These are phyloP conservation scores for Scytalidium sp. DNA, from an alignment of 2,329 filamentous ascomycete genomes.

Conservation along the genomic window DNA sequence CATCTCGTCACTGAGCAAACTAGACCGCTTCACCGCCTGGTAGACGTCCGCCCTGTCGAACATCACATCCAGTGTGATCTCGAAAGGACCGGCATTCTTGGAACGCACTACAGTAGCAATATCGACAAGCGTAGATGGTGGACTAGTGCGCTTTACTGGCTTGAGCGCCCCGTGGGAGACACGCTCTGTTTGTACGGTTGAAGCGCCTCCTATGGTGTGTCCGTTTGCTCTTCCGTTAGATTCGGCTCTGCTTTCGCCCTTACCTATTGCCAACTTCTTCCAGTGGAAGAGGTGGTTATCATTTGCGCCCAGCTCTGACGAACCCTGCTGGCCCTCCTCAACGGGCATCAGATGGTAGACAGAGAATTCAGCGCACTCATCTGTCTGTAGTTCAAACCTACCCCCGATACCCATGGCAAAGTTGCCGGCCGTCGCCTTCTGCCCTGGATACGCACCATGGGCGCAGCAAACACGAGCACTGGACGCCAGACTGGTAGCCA, in stretches of 20 bases:
- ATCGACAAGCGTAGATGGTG: slow-evolving; percentile 35
- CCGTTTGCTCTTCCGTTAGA: neutral
- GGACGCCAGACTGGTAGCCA: slow-evolving; percentile 40
- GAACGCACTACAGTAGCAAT: slow-evolving; percentile 41
- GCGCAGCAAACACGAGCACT: slow-evolving; percentile 37
- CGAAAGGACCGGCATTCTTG: slow-evolving; percentile 50
- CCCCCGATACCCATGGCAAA: slow-evolving; percentile 42
- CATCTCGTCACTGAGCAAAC: slow-evolving; percentile 31
- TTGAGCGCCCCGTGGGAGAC: no score
- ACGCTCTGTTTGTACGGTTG: no score
- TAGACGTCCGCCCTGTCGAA: slow-evolving; percentile 36
- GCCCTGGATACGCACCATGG: slow-evolving; percentile 45
- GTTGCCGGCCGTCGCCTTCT: slow-evolving; percentile 51
- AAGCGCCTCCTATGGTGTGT: neutral
- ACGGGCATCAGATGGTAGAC: slow-evolving; percentile 38
- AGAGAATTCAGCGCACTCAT: slow-evolving; percentile 40
- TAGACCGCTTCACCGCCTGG: slow-evolving; percentile 30
- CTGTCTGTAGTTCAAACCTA: slow-evolving; percentile 33
- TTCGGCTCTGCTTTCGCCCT: neutral
- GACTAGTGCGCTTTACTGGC: slow-evolving; percentile 35
- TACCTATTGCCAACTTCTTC: neutral
- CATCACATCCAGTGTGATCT: slow-evolving; percentile 50
- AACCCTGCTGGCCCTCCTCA: slow-evolving; percentile 2
- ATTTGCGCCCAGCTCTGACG: neutral
- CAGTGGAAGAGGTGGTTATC: neutral